phyloP scores from a whole-genome alignment of 2,329 filamentous ascomycete genomes.

The Hypoxylon sp. region DNA sequence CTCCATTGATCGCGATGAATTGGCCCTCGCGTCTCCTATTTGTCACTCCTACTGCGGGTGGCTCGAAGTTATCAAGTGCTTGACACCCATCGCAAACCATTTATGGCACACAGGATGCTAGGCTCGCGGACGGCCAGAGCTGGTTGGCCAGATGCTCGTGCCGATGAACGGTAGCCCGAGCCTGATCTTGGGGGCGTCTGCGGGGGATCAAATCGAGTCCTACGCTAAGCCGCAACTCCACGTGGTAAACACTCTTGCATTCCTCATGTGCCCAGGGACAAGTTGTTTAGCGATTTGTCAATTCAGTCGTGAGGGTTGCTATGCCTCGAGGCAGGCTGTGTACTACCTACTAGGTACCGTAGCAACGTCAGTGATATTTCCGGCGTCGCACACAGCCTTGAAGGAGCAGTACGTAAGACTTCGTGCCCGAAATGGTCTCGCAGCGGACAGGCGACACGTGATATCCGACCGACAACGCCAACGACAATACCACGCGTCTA shows the following conservation, averaged over 20 bases:
- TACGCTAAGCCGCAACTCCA: slow-evolving; percentile 34
- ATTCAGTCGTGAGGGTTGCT: slow-evolving; percentile 10
- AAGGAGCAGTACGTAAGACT: slow-evolving; percentile 9
- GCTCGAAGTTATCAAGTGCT: slow-evolving; percentile 15
- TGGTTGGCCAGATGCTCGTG: slow-evolving; percentile 21
- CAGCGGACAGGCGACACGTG: slow-evolving; percentile 32
- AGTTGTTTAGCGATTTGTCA: slow-evolving; percentile 17
- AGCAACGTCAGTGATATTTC: slow-evolving; percentile 22
- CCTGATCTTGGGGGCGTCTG: slow-evolving; percentile 23
- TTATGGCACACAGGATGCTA: slow-evolving; percentile 10
- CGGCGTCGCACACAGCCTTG: slow-evolving; percentile 26
- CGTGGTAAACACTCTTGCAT: slow-evolving; percentile 33
- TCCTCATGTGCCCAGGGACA: slow-evolving; percentile 12
- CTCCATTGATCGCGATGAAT: slow-evolving; percentile 37
- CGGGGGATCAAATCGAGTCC: slow-evolving; percentile 35
- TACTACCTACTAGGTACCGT: slow-evolving; percentile 21
- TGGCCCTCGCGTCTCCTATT: slow-evolving; percentile 27
- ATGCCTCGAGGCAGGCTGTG: slow-evolving; percentile 27
- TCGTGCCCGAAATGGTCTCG: slow-evolving; percentile 22
- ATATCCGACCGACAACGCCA: slow-evolving; percentile 16
- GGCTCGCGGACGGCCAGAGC: not conserved
- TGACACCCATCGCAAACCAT: slow-evolving; percentile 23
- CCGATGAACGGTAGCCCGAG: slow-evolving; percentile 22
- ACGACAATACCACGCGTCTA: not conserved
- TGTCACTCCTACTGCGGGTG: slow-evolving; percentile 17